Conservation (phyloP, 139 green algal genomes). For the Chlamydomonas applanata region DNA sequence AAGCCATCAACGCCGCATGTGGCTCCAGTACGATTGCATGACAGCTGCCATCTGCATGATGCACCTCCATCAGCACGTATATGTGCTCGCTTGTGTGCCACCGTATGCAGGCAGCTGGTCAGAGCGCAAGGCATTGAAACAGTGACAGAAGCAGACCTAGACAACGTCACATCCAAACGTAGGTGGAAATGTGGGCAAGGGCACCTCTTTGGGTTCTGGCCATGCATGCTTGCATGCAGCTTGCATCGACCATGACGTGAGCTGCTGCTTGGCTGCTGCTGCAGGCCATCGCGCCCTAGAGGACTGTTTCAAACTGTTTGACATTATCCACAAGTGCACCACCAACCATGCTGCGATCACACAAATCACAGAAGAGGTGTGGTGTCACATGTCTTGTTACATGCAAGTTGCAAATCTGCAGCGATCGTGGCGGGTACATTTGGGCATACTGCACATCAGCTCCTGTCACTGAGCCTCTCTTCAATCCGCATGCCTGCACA, state of each 20-base stretch:
- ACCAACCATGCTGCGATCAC: constrained; percentile 62
- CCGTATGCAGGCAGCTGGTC: neutral
- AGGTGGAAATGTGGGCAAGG: neutral
- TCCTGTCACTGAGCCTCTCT: too few species aligned
- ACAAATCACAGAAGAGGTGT: constrained; percentile 49
- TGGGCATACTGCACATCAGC: too few species aligned
- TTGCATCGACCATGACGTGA: neutral
- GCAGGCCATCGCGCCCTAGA: constrained; percentile 19
- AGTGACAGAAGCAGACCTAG: constrained; percentile 31
- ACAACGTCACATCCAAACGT: constrained; percentile 34
- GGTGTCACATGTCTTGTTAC: neutral
- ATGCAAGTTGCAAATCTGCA: neutral
- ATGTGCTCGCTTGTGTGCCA: too few species aligned
- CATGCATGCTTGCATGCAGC: neutral
- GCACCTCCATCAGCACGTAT: too few species aligned
- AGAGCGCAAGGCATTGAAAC: neutral
- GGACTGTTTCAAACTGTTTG: constrained; percentile 81
- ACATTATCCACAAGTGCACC: constrained; percentile 72
- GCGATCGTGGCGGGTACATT: too few species aligned
- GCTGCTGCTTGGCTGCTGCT: neutral
- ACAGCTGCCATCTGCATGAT: too few species aligned
- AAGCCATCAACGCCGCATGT: too few species aligned
- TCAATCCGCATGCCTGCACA: neutral
- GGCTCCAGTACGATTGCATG: too few species aligned
- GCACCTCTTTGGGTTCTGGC: too few species aligned